Evolutionary conservation across 495 filamentous ascomycete species (phyloP), one percentile per base, ranked within the genome.

Genomic region (Letharia lupina): DNA sequence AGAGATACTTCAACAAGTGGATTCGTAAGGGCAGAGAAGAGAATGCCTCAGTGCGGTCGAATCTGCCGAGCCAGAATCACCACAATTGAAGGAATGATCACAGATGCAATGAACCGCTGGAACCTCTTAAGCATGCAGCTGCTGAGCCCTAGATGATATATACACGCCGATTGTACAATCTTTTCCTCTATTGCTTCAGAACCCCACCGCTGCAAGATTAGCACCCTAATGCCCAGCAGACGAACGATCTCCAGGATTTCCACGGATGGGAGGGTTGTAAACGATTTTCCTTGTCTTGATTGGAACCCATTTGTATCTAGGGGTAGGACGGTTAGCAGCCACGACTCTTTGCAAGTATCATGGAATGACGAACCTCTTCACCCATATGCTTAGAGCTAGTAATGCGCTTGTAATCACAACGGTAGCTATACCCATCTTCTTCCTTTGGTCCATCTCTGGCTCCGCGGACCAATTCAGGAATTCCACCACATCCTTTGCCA

Each of bases 381-480:
- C 87, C 93, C 93, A 99, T 69, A 99, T 86, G 77, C 89, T 93
- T 69, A 98, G 69, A 50, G 90, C 93, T 67, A 89, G 86, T 61
- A 99, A 81, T 68, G 89, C 86, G 59, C 87, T 80, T 18, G 87
- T 86, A 62, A 96, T 82, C 56, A 86, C 83, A 68, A 99, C 70
- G 45, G 92, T 89, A 86, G 98, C 96, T 85, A 93, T 83, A 74
- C 95, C 95, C 95, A 99, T 99, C 83, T 91, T 93, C 87, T 99
- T 99, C 74, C 95, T 86, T 72, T 94, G 83, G 71, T 99, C 95
- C 91, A 95, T 95, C 84, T 99, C 95, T 57, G 95, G 95, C 82
- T 99, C 95, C 65, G 95, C 91, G 40, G 95, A 81, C 93, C 93
- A 99, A 86, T 99, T 96, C 73, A 99, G 84, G 83, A 99, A 99